Conservation (phyloP, 345 rosid genomes). For the Gossypium anomalum region DNA sequence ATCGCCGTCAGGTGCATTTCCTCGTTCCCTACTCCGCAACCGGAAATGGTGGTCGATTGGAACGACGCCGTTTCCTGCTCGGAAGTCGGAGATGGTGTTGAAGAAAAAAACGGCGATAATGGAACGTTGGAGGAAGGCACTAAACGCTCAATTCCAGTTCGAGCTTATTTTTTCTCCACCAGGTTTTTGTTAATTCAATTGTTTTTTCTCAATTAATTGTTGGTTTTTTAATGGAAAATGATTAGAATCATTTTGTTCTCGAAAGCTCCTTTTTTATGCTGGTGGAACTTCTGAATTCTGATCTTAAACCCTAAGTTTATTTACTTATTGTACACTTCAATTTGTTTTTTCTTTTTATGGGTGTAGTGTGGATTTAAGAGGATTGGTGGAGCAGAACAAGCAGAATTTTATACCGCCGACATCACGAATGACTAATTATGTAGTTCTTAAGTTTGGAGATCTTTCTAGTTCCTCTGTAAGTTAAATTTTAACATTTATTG, state of each 20-base stretch:
- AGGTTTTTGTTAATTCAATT: slow-evolving; percentile 36
- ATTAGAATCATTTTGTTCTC: background rate
- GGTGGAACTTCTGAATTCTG: background rate
- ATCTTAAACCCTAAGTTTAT: background rate
- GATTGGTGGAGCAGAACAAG: slow-evolving; percentile 78
- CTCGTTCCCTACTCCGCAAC: slow-evolving; percentile 29
- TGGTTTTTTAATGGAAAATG: background rate
- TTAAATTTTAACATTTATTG: background rate
- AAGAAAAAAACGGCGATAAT: slow-evolving; percentile 12
- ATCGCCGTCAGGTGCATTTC: slow-evolving; percentile 28
- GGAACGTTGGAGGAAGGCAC: slow-evolving; percentile 34
- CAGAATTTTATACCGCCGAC: slow-evolving; percentile 79
- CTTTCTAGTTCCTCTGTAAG: slow-evolving; percentile 51
- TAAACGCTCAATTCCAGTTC: slow-evolving; percentile 69
- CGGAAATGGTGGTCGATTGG: slow-evolving; percentile 30
- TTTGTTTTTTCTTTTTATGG: background rate
- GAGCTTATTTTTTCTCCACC: slow-evolving; percentile 85
- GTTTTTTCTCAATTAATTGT: background rate
- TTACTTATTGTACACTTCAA: background rate
- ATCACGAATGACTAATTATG: slow-evolving; percentile 86
- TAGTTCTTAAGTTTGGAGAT: slow-evolving; percentile 74
- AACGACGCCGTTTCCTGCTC: slow-evolving; percentile 40
- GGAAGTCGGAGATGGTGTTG: slow-evolving; percentile 31
- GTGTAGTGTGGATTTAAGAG: slow-evolving; percentile 82
- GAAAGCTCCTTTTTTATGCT: background rate